Base-by-base conservation (phyloP, 106 monocot genomes). In the Xerophyta viscosa region DNA sequence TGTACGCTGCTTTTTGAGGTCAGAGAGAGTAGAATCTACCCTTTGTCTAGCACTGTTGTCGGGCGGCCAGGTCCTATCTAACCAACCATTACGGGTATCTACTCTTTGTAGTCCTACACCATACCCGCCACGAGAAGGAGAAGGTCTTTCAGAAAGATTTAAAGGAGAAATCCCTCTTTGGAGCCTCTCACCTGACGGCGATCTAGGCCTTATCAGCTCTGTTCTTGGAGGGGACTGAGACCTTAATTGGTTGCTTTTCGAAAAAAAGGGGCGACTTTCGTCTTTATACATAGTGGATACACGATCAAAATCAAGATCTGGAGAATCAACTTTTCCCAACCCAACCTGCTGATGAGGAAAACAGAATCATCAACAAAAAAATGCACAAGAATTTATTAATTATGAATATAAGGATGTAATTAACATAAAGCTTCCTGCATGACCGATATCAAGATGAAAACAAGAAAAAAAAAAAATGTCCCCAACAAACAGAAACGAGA, bases 161-260 rank as follows among this genome's bases (percentile, higher is more conserved):
- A 57, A 61, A 45, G 71, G 59, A 46, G 73, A 74, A 50, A 48
- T 44, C 37, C 50, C 70, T 37, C 52, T 58, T 29, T 31, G 23
- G 59, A 70, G 62, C 18, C 67, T 59, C 9, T 71, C 64, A 48
- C 31, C 56, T 6, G 48, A 27, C 52, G 87, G 87, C 19, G 81
- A 81, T 50, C 37, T 27, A 41, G 87, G 77, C 46, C 62, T 58
- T 52, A 64, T 58, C 20, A 60, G 5, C 44, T 51, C 64, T 26
- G 57, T 23, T 54, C 65, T 75, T 63, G 74, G 29, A 48, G 70
- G 63, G 43, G 75, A 67, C 33, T 47, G 47, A 61, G 63, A 54
- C 29, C 48, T 57, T 50, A 58, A 30, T 45, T 41, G 36, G 23
- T 61, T 71, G 31, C 41, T 63, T 37, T 74, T 69, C 52, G 61